Evolutionary conservation across 495 filamentous ascomycete species (phyloP), one percentile per base, ranked within the genome.

Genomic region (Lindgomyces ingoldianus): DNA sequence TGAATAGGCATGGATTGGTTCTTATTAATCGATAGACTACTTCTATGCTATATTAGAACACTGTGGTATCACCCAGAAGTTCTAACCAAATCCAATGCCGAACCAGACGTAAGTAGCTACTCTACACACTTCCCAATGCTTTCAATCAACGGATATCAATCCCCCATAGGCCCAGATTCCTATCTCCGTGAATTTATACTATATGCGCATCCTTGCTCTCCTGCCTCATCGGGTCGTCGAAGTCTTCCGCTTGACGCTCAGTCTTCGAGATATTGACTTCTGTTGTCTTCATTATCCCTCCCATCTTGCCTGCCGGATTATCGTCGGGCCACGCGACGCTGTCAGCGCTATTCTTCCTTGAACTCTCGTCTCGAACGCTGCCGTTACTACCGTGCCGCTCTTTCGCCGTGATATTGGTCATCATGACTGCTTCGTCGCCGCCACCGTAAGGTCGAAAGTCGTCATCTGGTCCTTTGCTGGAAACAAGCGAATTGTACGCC

Each of bases 251-350:
- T 33, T 30, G 18, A 25, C 22, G 25, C 3, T 22, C 19, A 9
- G 57, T 8, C 49, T 19, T 2, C 8, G 39, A 30, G n/a, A 57
- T 22, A 21, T 33, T 59, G 36, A 65, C 62, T 29, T 65, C 62
- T 2, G 65, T 68, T 0, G 65, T 68, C 55, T 60, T 68, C 19
- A 47, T 59, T 27, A 68, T 68, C n/a, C 65, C 65, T 18, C 55
- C 62, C 42, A 42, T 1, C 25, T 59, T 65, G 1, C 11, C 33
- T 18, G 27, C 10, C n/a, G 44, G 2, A 18, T 59, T 19, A 21
- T 41, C 41, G 24, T 64, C 42, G 25, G 54, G 27, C 53, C 53
- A 36, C 25, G 39, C 19, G 3, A 54, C 29, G 25, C 60, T 64
- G 19, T 64, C 65, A 4, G 46, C 48, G 39, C 65, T 68, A 8